Conservation (phyloP, 176 grass and related monocot species). For the Phyllostachys edulis region DNA sequence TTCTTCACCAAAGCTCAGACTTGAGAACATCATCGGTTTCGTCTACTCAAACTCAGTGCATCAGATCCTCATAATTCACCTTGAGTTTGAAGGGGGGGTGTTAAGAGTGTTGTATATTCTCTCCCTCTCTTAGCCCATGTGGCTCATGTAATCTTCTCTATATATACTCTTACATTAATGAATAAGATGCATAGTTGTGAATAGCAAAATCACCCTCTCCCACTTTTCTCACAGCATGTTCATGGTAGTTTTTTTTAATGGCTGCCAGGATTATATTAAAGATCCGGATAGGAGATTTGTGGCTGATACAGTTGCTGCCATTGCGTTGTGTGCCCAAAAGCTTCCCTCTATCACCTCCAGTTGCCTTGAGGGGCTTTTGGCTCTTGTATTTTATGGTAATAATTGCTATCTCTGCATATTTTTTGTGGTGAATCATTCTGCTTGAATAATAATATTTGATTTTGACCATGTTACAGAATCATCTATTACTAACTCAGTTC, state of each 20-base stretch:
- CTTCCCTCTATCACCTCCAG: conserved; percentile 48
- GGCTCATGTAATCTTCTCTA: no score
- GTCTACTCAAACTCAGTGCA: no score
- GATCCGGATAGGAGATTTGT: conserved; percentile 96
- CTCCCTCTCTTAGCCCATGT: no score
- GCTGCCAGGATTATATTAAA: conserved; percentile 87
- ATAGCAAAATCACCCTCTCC: no score
- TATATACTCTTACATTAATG: no score
- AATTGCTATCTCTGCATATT: conserved; percentile 36
- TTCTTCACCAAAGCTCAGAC: no score
- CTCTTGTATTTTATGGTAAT: conserved; percentile 81
- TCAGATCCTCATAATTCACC: no score
- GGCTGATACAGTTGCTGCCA: conserved; percentile 86
- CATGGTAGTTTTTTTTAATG: conserved; percentile 39
- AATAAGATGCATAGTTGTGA: no score
- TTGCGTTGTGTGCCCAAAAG: conserved; percentile 75
- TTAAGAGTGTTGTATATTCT: no score
- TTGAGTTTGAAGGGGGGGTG: no score
- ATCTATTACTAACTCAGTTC: conserved; percentile 48
- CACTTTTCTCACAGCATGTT: no score
- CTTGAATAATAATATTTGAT: conserved; percentile 22
- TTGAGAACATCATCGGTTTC: no score
- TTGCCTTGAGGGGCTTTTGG: conserved; percentile 90
- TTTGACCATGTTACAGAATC: conserved; percentile 64
- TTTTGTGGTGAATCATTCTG: conserved; percentile 28